Percentiles rank a stretch among this genome's conserved stretches.
Conservation (phyloP, 106 monocot species). For the Triglochin maritima region DNA sequence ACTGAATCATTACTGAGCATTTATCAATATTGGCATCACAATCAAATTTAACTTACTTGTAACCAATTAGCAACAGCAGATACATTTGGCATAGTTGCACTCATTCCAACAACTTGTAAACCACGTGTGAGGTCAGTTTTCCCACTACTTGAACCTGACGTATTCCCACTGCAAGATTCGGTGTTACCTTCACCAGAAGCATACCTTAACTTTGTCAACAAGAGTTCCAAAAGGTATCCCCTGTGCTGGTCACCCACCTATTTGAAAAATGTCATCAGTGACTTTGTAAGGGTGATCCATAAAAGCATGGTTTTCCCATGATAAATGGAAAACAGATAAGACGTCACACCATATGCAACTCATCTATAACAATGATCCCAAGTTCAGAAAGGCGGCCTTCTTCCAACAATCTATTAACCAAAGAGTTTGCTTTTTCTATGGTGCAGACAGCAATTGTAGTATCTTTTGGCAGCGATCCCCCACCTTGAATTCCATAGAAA, state of each 20-base stretch:
- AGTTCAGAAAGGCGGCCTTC: conserved; percentile 96
- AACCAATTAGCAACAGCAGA: conserved; percentile 96
- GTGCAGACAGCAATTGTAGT: conserved; percentile 98
- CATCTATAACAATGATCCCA: conserved; percentile 97
- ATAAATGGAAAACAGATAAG: neutral
- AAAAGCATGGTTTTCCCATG: neutral
- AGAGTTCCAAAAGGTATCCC: conserved; percentile 89
- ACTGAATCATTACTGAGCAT: too few relatives aligned
- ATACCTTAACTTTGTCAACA: conserved; percentile 96
- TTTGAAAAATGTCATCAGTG: conserved; percentile 2
- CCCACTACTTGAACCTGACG: conserved; percentile 61
- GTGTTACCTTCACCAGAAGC: conserved; percentile 81
- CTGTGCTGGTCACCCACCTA: conserved; percentile 89
- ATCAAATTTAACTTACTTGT: conserved; percentile 39
- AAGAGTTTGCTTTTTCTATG: conserved; percentile 96
- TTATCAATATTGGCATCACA: too few relatives aligned
- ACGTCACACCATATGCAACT: conserved; percentile 85
- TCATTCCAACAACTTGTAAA: conserved; percentile 95
- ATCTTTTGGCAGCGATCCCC: conserved; percentile 83
- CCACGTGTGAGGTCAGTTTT: conserved; percentile 52
- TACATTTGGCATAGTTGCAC: conserved; percentile 98
- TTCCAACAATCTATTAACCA: conserved; percentile 81
- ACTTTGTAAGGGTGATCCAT: neutral
- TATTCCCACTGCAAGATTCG: conserved; percentile 43
- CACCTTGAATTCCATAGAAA: conserved; percentile 91